These are phyloP conservation scores for Neurospora sp. DNA, from an alignment of 495 filamentous ascomycete species.

Conservation along the genomic window DNA sequence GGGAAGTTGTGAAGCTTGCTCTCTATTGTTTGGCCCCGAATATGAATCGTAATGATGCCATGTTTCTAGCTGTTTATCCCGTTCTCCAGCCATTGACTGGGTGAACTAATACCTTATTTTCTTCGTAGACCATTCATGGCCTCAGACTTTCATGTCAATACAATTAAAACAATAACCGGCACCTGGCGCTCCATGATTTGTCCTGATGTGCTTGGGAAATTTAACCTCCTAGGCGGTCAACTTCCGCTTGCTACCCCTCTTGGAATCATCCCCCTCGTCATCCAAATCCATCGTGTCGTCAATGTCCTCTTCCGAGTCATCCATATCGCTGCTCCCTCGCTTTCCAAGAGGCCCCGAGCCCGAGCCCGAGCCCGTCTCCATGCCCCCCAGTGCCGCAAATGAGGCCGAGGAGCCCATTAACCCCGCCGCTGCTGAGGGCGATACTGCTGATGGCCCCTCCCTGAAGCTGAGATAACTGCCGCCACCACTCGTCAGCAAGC, in stretches of 20 bases:
- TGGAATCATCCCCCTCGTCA: conserved; percentile 21
- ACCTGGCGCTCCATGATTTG: neutral
- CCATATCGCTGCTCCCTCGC: conserved; percentile 35
- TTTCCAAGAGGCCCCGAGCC: conserved; percentile 22
- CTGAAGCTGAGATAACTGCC: conserved; percentile 1
- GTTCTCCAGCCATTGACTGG: neutral
- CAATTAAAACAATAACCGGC: neutral
- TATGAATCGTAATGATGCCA: neutral
- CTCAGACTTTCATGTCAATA: neutral
- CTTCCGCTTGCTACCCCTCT: conserved; percentile 30
- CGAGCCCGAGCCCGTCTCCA: conserved; percentile 7
- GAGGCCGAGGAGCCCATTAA: neutral
- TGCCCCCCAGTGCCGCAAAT: conserved; percentile 6
- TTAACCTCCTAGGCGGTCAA: conserved; percentile 5
- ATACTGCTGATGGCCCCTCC: conserved; percentile 1
- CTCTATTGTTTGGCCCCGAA: neutral
- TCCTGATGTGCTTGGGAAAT: neutral
- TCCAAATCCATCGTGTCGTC: conserved; percentile 30
- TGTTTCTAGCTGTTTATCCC: neutral
- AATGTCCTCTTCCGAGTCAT: conserved; percentile 44
- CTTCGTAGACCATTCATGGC: neutral
- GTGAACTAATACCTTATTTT: neutral
- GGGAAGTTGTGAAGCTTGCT: neutral
- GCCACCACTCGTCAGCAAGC: conserved; percentile 18
- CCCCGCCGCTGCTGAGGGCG: conserved; percentile 15